These are phyloP conservation scores for Pythium aristosporum DNA, from an alignment of 352 stramenopile species.

Conservation along the genomic window DNA sequence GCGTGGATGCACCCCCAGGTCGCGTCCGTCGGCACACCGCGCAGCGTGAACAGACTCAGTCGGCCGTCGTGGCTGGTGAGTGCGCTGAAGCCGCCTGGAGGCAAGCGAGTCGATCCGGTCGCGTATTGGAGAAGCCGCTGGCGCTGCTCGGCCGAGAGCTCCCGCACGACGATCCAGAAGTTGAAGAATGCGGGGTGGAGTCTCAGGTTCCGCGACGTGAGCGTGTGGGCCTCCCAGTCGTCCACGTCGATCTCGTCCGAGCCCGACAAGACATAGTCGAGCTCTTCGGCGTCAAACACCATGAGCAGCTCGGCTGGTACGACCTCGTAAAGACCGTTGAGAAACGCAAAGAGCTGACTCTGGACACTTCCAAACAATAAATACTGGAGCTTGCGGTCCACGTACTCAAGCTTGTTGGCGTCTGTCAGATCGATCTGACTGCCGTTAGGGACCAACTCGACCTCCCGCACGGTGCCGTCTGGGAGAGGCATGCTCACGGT, in stretches of 20 bases:
- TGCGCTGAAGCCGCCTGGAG: conserved; percentile 22
- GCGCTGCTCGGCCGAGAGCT: conserved; percentile 31
- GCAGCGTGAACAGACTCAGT: conserved; percentile 31
- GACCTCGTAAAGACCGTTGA: conserved; percentile 97
- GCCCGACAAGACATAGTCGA: conserved; percentile 92
- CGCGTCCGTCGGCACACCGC: conserved; percentile 10
- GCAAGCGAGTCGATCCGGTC: conserved; percentile 23
- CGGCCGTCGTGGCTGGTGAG: conserved; percentile 29
- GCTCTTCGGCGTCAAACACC: conserved; percentile 93
- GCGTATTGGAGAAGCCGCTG: conserved; percentile 40
- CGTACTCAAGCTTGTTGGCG: conserved; percentile 93
- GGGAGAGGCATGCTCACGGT: conserved; percentile 39
- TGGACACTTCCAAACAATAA: conserved; percentile 91
- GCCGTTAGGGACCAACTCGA: conserved; percentile 63
- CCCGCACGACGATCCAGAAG: conserved; percentile 55
- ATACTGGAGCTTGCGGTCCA: conserved; percentile 93
- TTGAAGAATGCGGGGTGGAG: conserved; percentile 14
- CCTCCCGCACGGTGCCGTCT: conserved; percentile 17
- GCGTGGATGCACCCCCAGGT: conserved; percentile 34
- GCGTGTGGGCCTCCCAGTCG: conserved; percentile 88
- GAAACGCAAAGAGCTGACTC: conserved; percentile 85
- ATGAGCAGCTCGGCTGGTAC: conserved; percentile 87
- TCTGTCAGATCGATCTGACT: conserved; percentile 88
- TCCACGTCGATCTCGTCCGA: conserved; percentile 90
- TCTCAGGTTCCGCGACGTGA: conserved; percentile 9